A percentile compares a stretch with the other conserved stretches of the same genome.
Evolutionary conservation across 1,284 basidiomycete species (phyloP).

Genomic region (Ustilago trichophora): DNA sequence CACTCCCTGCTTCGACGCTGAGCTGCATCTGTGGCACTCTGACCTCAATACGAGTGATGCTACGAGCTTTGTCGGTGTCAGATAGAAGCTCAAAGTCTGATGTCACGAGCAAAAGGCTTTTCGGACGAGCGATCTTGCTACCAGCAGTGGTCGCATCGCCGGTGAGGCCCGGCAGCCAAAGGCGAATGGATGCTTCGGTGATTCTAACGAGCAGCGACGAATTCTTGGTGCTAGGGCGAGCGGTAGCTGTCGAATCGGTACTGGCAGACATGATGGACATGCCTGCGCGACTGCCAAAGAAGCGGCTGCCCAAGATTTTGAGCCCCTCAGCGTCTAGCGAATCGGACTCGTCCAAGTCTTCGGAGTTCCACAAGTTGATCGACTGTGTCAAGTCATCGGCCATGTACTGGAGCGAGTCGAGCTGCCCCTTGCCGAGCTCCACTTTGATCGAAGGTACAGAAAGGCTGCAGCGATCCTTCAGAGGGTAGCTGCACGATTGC

Average conservation of each 20-base stretch:
- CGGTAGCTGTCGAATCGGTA: constrained; percentile 41
- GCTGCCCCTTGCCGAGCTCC: constrained; percentile 32
- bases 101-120: constrained; percentile 23
- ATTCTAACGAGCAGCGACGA: constrained; percentile 31
- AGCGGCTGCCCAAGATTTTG: constrained; percentile 52
- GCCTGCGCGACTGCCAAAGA: constrained; percentile 49
- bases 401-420: constrained; percentile 55
- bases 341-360: constrained; percentile 22
- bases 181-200: constrained; percentile 26
- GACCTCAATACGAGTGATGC: constrained; percentile 25
- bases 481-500: neutral
- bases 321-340: constrained; percentile 37
- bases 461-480: constrained; percentile 24
- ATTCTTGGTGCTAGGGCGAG: constrained; percentile 11
- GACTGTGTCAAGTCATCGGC: constrained; percentile 54
- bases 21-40: constrained; percentile 30
- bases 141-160: neutral
- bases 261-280: constrained; percentile 45
- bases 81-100: constrained; percentile 30
- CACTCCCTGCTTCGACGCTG: constrained; percentile 12
- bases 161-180: constrained; percentile 18
- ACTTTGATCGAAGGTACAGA: constrained; percentile 35
- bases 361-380: constrained; percentile 29
- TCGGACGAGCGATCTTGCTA: neutral
- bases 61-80: constrained; percentile 36